Base-by-base conservation (phyloP, 2,329 filamentous ascomycete genomes). In the Coniochaeta hoffmannii region DNA sequence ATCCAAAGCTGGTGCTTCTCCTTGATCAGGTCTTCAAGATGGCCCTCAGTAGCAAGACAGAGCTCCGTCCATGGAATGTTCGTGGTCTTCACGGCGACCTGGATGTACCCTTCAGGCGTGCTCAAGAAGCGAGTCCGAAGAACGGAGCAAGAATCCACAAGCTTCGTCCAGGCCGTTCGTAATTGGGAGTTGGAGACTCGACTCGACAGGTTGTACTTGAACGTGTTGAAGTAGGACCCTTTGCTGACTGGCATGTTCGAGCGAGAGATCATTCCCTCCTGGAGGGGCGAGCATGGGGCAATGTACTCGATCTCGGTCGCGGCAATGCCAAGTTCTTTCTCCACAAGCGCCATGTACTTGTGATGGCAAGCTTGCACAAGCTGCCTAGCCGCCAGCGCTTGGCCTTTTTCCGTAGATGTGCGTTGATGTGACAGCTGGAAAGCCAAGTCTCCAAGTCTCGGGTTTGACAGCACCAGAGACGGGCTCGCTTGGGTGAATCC, bases 201-300 rank as follows among this genome's bases (percentile, higher is more conserved):
- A 0, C 68, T 56, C 0, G 68, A 55, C 1, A 96, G 68, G 0
- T 72, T 62, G 44, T 93, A 83, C 0, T 70, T 71, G 64, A 97
- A 96, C 0, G 77, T 76, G 56, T 91, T 91, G 68, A 93, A 95
- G 65, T 97, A 97, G 0, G 87, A 71, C 0, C 77, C 75, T 0
- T 73, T 66, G 0, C 77, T 70, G 17, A 74, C 82, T 10, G 82
- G 65, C 0, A 70, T 79, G 35, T 88, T 66, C 24, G 85, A 86
- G 51, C 85, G 80, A 6, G 87, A 87, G 52, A 96, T 83, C 74
- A 97, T 93, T 0, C 91, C 92, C 66, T 93, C 84, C 64, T 97
- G 92, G 1, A 96, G 73, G 0, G 91, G 82, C 1, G 92, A 95
- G 65, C 92, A 96, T 4, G 91, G 92, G 0, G 83, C 83, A 53